These are phyloP conservation scores for Linnemannia zychae DNA, from an alignment of 192 early-diverging fungal genomes.

Conservation along the genomic window DNA sequence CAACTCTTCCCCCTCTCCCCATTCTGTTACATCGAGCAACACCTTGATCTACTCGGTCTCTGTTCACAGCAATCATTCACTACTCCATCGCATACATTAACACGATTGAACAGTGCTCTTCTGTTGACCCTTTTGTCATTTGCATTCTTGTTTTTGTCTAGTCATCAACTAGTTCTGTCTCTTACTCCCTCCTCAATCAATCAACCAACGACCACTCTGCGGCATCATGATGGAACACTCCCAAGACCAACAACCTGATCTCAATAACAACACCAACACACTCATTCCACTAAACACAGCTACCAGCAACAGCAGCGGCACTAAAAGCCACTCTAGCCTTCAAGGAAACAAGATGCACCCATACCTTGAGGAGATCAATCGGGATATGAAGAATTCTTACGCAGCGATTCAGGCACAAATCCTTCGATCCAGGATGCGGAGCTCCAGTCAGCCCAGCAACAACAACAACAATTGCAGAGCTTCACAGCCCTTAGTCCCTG, in stretches of 20 bases:
- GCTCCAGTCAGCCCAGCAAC: not conserved
- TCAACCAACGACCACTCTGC: not conserved
- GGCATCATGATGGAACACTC: not conserved
- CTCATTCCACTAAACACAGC: not conserved
- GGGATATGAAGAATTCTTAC: not conserved
- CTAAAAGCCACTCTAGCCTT: not conserved
- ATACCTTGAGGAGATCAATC: not conserved
- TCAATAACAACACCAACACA: not conserved
- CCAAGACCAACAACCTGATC: not conserved
- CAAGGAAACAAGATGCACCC: not conserved
- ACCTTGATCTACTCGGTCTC: not conserved
- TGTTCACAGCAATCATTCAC: not conserved
- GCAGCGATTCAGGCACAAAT: not conserved
- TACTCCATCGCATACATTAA: not conserved
- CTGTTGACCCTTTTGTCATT: not conserved
- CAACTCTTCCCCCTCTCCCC: not conserved
- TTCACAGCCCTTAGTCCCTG: no score
- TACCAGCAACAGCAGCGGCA: not conserved
- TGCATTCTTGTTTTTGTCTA: not conserved
- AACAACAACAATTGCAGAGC: not conserved
- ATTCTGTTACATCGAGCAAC: not conserved
- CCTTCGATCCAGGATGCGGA: not conserved
- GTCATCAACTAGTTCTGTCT: conserved; percentile 3
- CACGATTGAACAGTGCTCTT: not conserved
- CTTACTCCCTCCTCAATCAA: not conserved